These are phyloP conservation scores for Quambalaria eucalypti DNA, from an alignment of 1,284 basidiomycete genomes.

Conservation along the genomic window DNA sequence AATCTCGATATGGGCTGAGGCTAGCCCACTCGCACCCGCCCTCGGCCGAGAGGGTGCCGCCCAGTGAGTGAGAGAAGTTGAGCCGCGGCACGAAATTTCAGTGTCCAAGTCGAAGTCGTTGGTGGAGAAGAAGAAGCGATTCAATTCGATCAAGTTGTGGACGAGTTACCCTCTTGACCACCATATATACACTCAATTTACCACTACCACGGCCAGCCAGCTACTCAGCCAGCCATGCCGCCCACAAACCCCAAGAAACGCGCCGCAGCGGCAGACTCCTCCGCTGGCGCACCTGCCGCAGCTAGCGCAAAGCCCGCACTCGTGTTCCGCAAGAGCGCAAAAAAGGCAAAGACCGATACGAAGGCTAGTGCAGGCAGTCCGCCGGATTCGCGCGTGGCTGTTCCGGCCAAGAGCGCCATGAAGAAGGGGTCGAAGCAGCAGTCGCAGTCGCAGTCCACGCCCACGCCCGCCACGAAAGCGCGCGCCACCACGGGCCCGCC, in stretches of 20 bases:
- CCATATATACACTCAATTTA: neutral
- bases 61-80: no score
- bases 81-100: no score
- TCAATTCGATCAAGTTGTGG: neutral
- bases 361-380: neutral
- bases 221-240: neutral
- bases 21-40: no score
- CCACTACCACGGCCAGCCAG: neutral
- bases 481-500: neutral
- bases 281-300: no score
- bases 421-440: no score
- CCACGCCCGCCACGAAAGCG: neutral
- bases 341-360: conserved; percentile 10
- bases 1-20: no score
- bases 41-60: no score
- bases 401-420: neutral
- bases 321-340: neutral
- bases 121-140: no score
- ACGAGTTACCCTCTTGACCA: neutral
- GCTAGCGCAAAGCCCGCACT: conserved; percentile 13
- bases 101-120: no score
- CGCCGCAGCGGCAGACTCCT: conserved; percentile 3
- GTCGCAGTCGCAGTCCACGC: neutral
- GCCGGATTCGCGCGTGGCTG: no score
- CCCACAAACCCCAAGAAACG: conserved; percentile 8